Evolutionary conservation across 192 early-diverging fungal genomes (phyloP).

Genomic region (Gonapodya prolifera): DNA sequence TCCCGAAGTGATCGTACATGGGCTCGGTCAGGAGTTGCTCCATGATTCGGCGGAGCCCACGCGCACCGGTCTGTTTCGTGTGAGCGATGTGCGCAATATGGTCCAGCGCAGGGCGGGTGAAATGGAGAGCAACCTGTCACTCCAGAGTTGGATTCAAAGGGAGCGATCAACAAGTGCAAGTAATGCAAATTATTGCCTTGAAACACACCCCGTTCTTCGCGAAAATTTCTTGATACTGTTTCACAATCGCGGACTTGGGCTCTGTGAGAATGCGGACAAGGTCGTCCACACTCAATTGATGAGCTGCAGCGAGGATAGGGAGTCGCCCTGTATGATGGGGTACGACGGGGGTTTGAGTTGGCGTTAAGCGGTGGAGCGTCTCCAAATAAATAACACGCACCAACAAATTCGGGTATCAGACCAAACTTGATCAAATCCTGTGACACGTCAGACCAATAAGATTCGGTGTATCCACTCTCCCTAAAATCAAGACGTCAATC

Average conservation of each 20-base stretch:
- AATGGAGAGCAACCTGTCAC: constrained; percentile 42
- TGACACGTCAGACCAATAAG: background rate
- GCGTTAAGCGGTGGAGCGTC: background rate
- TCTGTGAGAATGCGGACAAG: constrained; percentile 63
- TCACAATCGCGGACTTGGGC: constrained; percentile 67
- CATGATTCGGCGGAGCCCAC: constrained; percentile 78
- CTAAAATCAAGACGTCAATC: background rate
- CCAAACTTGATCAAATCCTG: constrained; percentile 72
- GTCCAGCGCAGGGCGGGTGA: constrained; percentile 54
- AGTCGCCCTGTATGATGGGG: constrained; percentile 35
- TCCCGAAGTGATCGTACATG: constrained; percentile 2
- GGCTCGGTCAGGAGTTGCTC: constrained; percentile 10
- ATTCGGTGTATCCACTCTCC: constrained; percentile 1
- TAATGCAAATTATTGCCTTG: too few species aligned
- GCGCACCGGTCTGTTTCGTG: constrained; percentile 73
- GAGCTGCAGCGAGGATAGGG: constrained; percentile 70
- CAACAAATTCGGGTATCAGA: constrained; percentile 81
- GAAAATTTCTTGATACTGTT: constrained; percentile 70
- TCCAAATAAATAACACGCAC: too few species aligned
- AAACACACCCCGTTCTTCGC: constrained; percentile 36
- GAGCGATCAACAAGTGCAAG: too few species aligned
- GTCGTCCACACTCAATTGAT: constrained; percentile 48
- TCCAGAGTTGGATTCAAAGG: background rate
- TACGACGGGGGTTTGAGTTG: background rate
- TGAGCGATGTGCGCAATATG: constrained; percentile 60